Conservation (phyloP, 192 early-diverging fungal genomes). For the Coemansia sp. region DNA sequence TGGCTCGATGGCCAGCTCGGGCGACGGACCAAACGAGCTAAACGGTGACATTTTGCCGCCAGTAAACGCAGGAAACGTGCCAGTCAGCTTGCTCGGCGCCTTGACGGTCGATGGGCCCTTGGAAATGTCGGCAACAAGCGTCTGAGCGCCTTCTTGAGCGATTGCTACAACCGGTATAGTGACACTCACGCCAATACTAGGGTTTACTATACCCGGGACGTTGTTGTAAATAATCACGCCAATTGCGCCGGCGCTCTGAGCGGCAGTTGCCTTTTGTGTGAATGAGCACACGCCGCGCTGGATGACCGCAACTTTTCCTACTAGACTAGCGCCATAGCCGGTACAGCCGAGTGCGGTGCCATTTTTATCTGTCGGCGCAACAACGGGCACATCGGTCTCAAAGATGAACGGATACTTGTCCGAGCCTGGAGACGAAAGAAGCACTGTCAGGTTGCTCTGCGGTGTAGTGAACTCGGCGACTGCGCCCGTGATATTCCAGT, state of each 20-base stretch:
- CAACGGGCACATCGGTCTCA: slow-evolving; percentile 10
- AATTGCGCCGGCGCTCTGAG: slow-evolving; percentile 51
- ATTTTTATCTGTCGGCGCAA: not conserved
- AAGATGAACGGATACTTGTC: slow-evolving; percentile 15
- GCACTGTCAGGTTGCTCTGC: not conserved
- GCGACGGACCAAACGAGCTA: slow-evolving; percentile 65
- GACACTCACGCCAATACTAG: slow-evolving; percentile 10
- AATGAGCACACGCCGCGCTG: slow-evolving; percentile 53
- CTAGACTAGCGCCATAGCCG: not conserved
- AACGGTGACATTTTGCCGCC: slow-evolving; percentile 58
- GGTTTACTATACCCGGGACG: slow-evolving; percentile 26
- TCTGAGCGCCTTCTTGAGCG: slow-evolving; percentile 38
- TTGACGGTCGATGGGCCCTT: not conserved
- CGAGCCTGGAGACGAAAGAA: slow-evolving; percentile 2
- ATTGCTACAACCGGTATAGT: slow-evolving; percentile 50
- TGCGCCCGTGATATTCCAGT: slow-evolving; percentile 41
- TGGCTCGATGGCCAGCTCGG: slow-evolving; percentile 61
- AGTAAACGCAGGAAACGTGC: slow-evolving; percentile 20
- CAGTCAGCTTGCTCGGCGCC: slow-evolving; percentile 31
- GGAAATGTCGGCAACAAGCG: slow-evolving; percentile 16
- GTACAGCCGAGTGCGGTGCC: slow-evolving; percentile 25
- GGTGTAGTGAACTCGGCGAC: slow-evolving; percentile 20
- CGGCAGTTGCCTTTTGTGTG: slow-evolving; percentile 42
- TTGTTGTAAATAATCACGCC: slow-evolving; percentile 56
- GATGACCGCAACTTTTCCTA: slow-evolving; percentile 50